A percentile compares a stretch with the other conserved stretches of the same genome.
Evolutionary conservation across 2,329 filamentous ascomycete genomes (phyloP).

Genomic region (Penicillium rolfsii): DNA sequence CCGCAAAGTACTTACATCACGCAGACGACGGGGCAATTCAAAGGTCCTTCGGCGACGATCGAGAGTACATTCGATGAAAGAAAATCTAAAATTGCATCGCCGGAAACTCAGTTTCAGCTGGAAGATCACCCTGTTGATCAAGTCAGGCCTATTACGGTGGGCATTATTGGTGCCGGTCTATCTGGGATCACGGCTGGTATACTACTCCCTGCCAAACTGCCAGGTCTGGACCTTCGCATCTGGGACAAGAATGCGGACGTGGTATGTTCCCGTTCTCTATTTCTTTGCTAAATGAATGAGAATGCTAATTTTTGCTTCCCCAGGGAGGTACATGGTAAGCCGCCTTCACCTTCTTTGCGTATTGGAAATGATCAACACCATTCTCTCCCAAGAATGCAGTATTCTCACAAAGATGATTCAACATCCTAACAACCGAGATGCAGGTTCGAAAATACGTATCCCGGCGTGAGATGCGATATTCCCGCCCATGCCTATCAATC

Average conservation of each 20-base stretch:
- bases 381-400: too few relatives aligned
- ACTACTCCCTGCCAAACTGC: constrained; percentile 69
- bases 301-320: not conserved
- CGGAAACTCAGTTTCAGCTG: constrained; percentile 36
- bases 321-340: constrained; percentile 52
- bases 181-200: constrained; percentile 67
- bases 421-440: not conserved
- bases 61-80: constrained; percentile 12
- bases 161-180: constrained; percentile 67
- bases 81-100: not conserved
- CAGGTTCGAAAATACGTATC: constrained; percentile 57
- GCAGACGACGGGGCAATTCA: constrained; percentile 14
- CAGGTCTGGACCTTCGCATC: constrained; percentile 66
- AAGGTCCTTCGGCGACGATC: constrained; percentile 19
- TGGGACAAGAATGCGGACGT: constrained; percentile 71
- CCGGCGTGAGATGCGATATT: constrained; percentile 69
- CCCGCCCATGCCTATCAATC: constrained; percentile 72
- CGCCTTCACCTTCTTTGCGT: not conserved
- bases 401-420: not conserved
- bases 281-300: not conserved
- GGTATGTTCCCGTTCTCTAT: constrained; percentile 48
- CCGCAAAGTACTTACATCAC: constrained; percentile 13
- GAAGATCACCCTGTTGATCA: constrained; percentile 55
- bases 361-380: too few relatives aligned
- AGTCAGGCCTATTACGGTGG: constrained; percentile 56